phyloP scores from a whole-genome alignment of 176 grass and related monocot genomes.

The Eleusine indica region DNA sequence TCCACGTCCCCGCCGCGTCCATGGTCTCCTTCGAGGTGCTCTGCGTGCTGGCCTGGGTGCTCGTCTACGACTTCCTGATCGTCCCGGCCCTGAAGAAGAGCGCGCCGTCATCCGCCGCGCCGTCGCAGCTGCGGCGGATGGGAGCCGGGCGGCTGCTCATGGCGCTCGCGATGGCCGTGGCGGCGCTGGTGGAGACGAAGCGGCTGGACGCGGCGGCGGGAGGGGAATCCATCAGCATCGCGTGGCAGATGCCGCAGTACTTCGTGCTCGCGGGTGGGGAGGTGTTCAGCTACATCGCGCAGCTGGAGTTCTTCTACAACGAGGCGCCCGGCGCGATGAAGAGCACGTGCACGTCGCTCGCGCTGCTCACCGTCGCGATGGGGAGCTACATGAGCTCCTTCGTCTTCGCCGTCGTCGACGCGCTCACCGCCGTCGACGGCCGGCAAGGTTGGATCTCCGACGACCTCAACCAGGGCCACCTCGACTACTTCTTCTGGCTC shows the following conservation, averaged over 20 bases:
- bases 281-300: constrained; percentile 90
- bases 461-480: constrained; percentile 68
- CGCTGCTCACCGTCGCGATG: no score
- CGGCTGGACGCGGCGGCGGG: neutral
- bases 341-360: constrained; percentile 35
- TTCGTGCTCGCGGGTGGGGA: constrained; percentile 67
- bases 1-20: constrained; percentile 55
- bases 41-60: constrained; percentile 46
- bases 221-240: no score
- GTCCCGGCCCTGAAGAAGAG: constrained; percentile 18
- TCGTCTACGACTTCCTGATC: constrained; percentile 39
- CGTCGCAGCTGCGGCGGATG: constrained; percentile 66
- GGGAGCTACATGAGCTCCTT: constrained; percentile 69
- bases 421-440: constrained; percentile 55
- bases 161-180: constrained; percentile 4
- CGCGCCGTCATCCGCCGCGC: constrained; percentile 15
- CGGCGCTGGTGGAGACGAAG: neutral
- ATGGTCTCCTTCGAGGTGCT: constrained; percentile 46
- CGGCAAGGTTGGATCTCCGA: constrained; percentile 63
- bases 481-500: constrained; percentile 95
- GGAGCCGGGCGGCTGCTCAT: constrained; percentile 65
- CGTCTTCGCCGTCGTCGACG: constrained; percentile 66
- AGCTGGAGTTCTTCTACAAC: constrained; percentile 98
- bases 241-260: constrained; percentile 89
- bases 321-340: constrained; percentile 84